Base-by-base conservation (phyloP, 257 asterid genomes). In the Sherardia arvensis region DNA sequence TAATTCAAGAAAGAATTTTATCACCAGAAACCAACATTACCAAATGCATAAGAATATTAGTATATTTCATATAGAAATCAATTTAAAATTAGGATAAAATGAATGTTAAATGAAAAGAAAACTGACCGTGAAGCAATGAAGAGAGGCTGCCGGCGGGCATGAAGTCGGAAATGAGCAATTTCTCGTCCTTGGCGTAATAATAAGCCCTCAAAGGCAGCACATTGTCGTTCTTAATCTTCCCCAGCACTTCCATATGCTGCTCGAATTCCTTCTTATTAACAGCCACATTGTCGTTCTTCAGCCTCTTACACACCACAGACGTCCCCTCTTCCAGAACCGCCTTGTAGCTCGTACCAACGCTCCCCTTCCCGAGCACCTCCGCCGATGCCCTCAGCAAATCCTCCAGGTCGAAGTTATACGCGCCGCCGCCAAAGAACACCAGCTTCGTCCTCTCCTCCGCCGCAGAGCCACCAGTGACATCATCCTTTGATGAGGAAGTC, bases 121-220 rank as follows among this genome's bases (percentile, higher is more conserved):
- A 72, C 75, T 53, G 54, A 74, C 73, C 78, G 69, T 77, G 77
- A 73, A 71, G 75, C 25, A 71, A 45, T 12, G 71, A 70, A 64
- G 75, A 71, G 45, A 71, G 66, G 71, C 67, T 65, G 28, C 75
- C 75, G 38, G 75, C 70, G 53, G 75, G 66, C 23, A 65, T 25
- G 64, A 58, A 71, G 59, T 71, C 75, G 38, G 48, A 64, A n/a
- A 71, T 70, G 58, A 71, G 66, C 71, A 71, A 58, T 59, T 71
- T 71, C 66, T 71, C 72, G 43, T 72, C 76, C 30, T 56, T 72
- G 21, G 76, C 66, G 30, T 47, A 72, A 27, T 72, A 72, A 53
- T 72, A 72, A 21, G 76, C 76, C 34, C 76, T 61, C 30, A 66
- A 58, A 66, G 72, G 72, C 23, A 72, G 51, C 40, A 72, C 71